phyloP scores from a whole-genome alignment of 306 rosid species.

The Mimosa bimucronata region DNA sequence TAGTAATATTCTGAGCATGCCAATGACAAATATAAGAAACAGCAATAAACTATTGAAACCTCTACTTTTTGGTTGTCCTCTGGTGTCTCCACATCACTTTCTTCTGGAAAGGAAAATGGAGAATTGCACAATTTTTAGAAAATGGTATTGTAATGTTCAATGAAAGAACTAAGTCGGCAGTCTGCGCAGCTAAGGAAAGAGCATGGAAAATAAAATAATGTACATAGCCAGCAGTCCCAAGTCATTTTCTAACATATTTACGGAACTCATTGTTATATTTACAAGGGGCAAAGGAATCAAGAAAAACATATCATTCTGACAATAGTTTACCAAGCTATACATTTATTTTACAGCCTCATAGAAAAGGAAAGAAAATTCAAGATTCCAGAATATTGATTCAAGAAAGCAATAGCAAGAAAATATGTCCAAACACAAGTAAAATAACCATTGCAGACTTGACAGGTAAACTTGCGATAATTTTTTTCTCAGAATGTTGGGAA shows the following conservation, averaged over 20 bases:
- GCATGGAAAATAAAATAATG: slow-evolving; percentile 13
- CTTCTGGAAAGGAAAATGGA: slow-evolving; percentile 45
- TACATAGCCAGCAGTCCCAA: not conserved
- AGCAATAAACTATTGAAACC: slow-evolving; percentile 48
- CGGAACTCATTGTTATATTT: not conserved
- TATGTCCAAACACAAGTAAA: not conserved
- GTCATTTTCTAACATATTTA: slow-evolving; percentile 7
- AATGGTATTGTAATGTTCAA: not conserved
- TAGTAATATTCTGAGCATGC: slow-evolving; percentile 31
- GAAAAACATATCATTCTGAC: not conserved
- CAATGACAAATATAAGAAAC: slow-evolving; percentile 10
- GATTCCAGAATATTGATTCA: not conserved
- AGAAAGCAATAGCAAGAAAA: not conserved
- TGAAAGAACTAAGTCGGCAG: not conserved
- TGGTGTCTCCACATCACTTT: slow-evolving; percentile 39
- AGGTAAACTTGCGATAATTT: not conserved
- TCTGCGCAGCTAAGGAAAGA: slow-evolving; percentile 1
- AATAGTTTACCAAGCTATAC: not conserved
- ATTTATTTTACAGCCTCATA: slow-evolving; percentile 5
- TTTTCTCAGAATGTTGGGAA: not conserved
- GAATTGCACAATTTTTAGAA: slow-evolving; percentile 6
- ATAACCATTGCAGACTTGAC: not conserved
- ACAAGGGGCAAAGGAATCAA: not conserved
- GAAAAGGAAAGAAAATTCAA: slow-evolving; percentile 3
- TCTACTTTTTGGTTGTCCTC: slow-evolving; percentile 49